Percentiles rank a stretch among this genome's conserved stretches.
phyloP scores from a whole-genome alignment of 2,329 filamentous ascomycete species.

The Zymoseptoria ardabiliae region DNA sequence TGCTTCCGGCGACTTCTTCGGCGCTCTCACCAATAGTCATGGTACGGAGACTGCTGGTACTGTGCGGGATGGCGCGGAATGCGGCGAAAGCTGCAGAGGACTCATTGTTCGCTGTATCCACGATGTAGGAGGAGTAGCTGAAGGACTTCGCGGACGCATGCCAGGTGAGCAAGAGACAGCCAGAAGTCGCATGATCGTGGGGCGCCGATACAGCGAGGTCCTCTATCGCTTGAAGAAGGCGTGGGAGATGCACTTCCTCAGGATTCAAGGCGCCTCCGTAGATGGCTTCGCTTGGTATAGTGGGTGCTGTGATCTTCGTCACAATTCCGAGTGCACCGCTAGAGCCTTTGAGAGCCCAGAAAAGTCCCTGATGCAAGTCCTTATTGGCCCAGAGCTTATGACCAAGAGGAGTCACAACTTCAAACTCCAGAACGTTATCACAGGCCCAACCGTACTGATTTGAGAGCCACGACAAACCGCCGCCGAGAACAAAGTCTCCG shows the following conservation, averaged over 20 bases:
- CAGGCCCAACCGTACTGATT: slow-evolving; percentile 43
- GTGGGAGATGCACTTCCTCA: slow-evolving; percentile 4
- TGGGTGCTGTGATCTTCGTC: slow-evolving; percentile 19
- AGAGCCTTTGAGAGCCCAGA: slow-evolving; percentile 23
- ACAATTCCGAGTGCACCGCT: slow-evolving; percentile 21
- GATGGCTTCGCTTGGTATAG: slow-evolving; percentile 21
- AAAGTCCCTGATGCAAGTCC: slow-evolving; percentile 19
- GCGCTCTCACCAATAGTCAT: slow-evolving; percentile 12
- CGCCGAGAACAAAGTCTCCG: slow-evolving; percentile 39
- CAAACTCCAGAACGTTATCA: slow-evolving; percentile 24
- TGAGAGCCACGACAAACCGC: slow-evolving; percentile 44
- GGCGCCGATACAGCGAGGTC: slow-evolving; percentile 2
- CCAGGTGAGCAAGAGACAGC: slow-evolving; percentile 18
- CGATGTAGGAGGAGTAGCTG: slow-evolving; percentile 11
- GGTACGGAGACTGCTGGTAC: slow-evolving; percentile 9
- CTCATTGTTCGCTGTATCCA: slow-evolving; percentile 14
- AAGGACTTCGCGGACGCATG: slow-evolving; percentile 8
- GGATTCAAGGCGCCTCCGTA: slow-evolving; percentile 16
- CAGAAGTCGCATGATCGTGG: slow-evolving; percentile 8
- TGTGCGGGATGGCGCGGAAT: slow-evolving; percentile 12
- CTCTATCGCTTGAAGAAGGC: slow-evolving; percentile 12
- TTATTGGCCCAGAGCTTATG: slow-evolving; percentile 15
- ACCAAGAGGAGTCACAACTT: slow-evolving; percentile 21
- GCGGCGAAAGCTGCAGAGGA: slow-evolving; percentile 4
- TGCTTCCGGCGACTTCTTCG: slow-evolving; percentile 9